Evolutionary conservation across 345 rosid genomes (phyloP).

Genomic region (Stellera chamaejasme): DNA sequence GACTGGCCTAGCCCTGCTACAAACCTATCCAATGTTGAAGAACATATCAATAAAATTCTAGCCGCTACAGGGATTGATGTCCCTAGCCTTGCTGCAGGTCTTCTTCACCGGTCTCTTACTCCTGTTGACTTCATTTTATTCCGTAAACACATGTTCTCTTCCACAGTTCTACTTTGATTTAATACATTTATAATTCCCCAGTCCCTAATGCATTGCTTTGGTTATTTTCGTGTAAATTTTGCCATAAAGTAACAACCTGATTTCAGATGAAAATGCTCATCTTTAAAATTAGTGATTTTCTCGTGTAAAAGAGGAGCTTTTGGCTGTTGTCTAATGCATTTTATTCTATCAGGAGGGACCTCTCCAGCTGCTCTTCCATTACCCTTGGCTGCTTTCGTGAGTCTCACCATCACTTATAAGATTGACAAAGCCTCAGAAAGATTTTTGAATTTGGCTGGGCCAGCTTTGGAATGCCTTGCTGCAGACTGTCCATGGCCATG

Average conservation of each 20-base stretch:
- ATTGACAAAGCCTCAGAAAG: conserved; percentile 81
- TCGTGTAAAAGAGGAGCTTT: background rate
- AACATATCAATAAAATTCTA: conserved; percentile 73
- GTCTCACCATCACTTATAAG: conserved; percentile 92
- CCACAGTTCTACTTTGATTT: background rate
- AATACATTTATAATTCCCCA: background rate
- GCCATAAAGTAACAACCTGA: background rate
- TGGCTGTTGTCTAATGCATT: conserved; percentile 15
- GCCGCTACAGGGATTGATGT: conserved; percentile 87
- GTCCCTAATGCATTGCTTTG: background rate
- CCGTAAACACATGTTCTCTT: background rate
- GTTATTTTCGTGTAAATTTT: background rate
- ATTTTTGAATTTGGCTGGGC: conserved; percentile 77
- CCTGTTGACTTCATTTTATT: background rate
- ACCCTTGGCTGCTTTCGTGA: conserved; percentile 92
- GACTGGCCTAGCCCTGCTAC: conserved; percentile 99
- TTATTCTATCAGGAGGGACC: conserved; percentile 50
- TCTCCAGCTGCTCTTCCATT: conserved; percentile 85
- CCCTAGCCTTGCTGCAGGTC: conserved; percentile 92
- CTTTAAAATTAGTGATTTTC: background rate
- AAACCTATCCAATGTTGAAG: conserved; percentile 80
- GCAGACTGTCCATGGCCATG: conserved; percentile 99
- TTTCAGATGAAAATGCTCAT: too few species aligned
- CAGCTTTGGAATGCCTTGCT: conserved; percentile 81
- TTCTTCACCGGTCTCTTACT: background rate